Conservation (phyloP, 768 basidiomycete species). For the Kwoniella sp. region DNA sequence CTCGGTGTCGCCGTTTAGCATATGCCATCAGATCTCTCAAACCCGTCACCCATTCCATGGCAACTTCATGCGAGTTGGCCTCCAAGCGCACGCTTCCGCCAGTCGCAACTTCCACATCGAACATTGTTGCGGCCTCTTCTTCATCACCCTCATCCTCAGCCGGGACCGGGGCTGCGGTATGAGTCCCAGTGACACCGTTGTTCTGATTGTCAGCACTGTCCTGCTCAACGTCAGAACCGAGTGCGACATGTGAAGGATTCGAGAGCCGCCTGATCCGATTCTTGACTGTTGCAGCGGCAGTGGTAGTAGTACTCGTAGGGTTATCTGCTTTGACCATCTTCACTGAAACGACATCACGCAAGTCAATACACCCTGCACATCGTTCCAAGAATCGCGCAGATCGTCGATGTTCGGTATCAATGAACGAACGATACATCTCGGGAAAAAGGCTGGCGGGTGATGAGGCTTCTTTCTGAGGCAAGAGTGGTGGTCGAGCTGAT, state of each 20-base stretch:
- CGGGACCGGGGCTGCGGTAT: too few relatives aligned
- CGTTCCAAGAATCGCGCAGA: slow-evolving; percentile 52
- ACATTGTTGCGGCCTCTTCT: slow-evolving; percentile 60
- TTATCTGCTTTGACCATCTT: slow-evolving; percentile 56
- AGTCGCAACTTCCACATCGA: slow-evolving; percentile 72
- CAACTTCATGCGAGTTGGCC: slow-evolving; percentile 72
- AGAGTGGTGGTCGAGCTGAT: slow-evolving; percentile 43
- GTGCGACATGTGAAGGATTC: neutral
- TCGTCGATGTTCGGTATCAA: slow-evolving; percentile 45
- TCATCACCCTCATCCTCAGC: slow-evolving; percentile 63
- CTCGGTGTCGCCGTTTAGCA: slow-evolving; percentile 75
- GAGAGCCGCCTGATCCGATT: neutral
- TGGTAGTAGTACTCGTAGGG: neutral
- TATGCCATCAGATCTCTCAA: slow-evolving; percentile 72
- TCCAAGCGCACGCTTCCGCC: slow-evolving; percentile 76
- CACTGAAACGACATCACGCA: slow-evolving; percentile 70
- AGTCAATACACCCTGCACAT: slow-evolving; percentile 66
- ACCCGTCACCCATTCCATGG: slow-evolving; percentile 81
- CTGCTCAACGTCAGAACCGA: neutral
- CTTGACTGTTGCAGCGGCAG: neutral
- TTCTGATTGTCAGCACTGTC: neutral
- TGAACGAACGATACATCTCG: slow-evolving; percentile 41
- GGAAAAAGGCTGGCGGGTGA: slow-evolving; percentile 37
- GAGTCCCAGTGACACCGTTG: neutral
- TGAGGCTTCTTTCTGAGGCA: slow-evolving; percentile 28